Evolutionary conservation across 176 grass and related monocot genomes (phyloP).

Genomic region (Bromus sterilis): DNA sequence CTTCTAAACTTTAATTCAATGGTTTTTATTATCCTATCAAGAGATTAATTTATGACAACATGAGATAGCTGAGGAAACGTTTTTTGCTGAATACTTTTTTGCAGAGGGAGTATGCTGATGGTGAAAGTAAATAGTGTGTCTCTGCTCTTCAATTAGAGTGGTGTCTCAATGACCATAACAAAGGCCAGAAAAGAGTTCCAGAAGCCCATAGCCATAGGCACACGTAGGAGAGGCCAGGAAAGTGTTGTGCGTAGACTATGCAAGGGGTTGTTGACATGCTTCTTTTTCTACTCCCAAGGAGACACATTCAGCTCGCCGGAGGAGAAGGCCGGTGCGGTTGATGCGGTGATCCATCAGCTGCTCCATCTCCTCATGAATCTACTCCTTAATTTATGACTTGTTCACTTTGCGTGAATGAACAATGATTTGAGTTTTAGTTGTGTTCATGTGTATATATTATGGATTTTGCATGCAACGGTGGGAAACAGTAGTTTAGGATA

Average conservation of each 20-base stretch:
- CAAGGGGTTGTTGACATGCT: constrained; percentile 53
- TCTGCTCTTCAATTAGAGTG: not conserved
- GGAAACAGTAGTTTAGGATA: no score
- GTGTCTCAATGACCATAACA: constrained; percentile 6
- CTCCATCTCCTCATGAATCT: not conserved
- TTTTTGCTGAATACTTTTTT: not conserved
- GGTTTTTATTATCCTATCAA: no score
- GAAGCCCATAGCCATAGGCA: not conserved
- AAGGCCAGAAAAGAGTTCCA: constrained; percentile 4
- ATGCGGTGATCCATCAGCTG: not conserved
- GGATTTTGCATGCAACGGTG: no score
- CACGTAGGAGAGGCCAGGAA: constrained; percentile 14
- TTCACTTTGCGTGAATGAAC: no score
- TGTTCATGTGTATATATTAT: no score
- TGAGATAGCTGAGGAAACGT: not conserved
- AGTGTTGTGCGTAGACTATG: constrained; percentile 29
- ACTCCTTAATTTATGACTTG: no score
- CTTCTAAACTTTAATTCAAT: no score
- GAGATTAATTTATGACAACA: not conserved
- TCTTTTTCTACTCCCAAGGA: constrained; percentile 47
- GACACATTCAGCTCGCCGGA: constrained; percentile 57
- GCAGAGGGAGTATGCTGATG: constrained; percentile 49
- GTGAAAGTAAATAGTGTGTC: constrained; percentile 47
- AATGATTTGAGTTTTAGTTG: no score
- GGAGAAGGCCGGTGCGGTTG: not conserved